A percentile compares a stretch with the other conserved stretches of the same genome.
These are phyloP conservation scores for Coemansia sp. DNA, from an alignment of 192 early-diverging fungal genomes.

Conservation along the genomic window DNA sequence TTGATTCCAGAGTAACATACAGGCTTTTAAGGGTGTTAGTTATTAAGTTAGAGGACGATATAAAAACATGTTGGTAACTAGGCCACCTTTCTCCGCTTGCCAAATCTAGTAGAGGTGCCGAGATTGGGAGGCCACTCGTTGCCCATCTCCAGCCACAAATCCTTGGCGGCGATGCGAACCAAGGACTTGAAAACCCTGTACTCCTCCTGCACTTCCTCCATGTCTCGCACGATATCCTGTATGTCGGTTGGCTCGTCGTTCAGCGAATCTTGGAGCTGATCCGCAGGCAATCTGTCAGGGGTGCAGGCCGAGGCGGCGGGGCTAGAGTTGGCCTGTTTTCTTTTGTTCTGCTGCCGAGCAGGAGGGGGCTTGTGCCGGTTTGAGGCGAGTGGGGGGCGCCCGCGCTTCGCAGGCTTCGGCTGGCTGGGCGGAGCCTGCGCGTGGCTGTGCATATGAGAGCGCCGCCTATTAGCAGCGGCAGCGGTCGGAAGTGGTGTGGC, in stretches of 20 bases:
- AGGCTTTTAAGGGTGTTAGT: too few relatives aligned
- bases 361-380: conserved; percentile 7
- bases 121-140: conserved; percentile 52
- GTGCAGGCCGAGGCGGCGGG: conserved; percentile 3
- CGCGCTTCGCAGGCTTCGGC: not conserved
- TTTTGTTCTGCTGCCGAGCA: conserved; percentile 7
- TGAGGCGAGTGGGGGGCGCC: conserved; percentile 5
- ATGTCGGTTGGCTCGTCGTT: conserved; percentile 8
- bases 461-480: not conserved
- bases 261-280: not conserved
- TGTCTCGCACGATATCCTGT: conserved; percentile 14
- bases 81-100: conserved; percentile 40
- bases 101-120: conserved; percentile 37
- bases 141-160: conserved; percentile 46
- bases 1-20: too few relatives aligned
- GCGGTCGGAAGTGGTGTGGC: conserved; percentile 6
- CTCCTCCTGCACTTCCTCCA: conserved; percentile 47
- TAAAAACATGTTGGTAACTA: conserved; percentile 1
- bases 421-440: not conserved
- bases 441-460: not conserved
- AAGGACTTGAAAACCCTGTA: conserved; percentile 28
- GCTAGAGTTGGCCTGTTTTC: not conserved
- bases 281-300: not conserved
- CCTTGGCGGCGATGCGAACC: conserved; percentile 40
- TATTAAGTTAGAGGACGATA: not conserved